Base-by-base conservation (phyloP, 2,329 filamentous ascomycete genomes). In the Phaeosphaeria sp. region DNA sequence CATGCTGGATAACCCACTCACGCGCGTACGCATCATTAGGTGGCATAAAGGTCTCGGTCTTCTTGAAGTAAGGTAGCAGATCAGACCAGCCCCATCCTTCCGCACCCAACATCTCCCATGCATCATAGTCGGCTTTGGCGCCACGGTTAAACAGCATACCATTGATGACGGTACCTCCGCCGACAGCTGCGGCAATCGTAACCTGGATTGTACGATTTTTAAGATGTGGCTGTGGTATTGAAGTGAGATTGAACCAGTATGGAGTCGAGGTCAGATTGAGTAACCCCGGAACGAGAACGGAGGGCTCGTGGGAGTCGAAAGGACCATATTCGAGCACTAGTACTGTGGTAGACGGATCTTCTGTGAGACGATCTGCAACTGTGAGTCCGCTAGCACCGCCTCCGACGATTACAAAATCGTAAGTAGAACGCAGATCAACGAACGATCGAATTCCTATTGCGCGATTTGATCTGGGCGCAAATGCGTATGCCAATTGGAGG, bases 31-130 rank as follows among this genome's bases (percentile, higher is more conserved):
- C 18, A 1, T 58, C 44, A 43, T 66, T 55, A 9, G 67, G 66
- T 15, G 42, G 41, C 18, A n/a, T 39, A n/a, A 52, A 52, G 2
- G 15, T 39, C 6, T 46, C 36, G 25, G 41, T 52, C 49, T 62
- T 64, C n/a, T 50, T 78, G 60, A 77, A 76, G 62, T 76, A 77
- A 11, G 72, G 74, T n/a, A 74, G 50, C 27, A 83, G 56, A 22
- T 75, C 75, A 44, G 83, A 74, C 83, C 83, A 88, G 1, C 80
- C 78, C 86, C 86, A 88, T 1, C 84, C 85, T 2, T 70, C 50
- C 62, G 87, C 88, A 1, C 85, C 85, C 15, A 88, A 69, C 22
- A 77, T 72, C 43, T 79, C 81, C 85, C 85, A 88, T 1, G 78
- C 78, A 68, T 87, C 82, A 41, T 75, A 76, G 54, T 74, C 70